Evolutionary conservation across 805 yeast genomes (phyloP), one percentile per base, ranked within the genome.

Genomic region (Yarrowia sp.): DNA sequence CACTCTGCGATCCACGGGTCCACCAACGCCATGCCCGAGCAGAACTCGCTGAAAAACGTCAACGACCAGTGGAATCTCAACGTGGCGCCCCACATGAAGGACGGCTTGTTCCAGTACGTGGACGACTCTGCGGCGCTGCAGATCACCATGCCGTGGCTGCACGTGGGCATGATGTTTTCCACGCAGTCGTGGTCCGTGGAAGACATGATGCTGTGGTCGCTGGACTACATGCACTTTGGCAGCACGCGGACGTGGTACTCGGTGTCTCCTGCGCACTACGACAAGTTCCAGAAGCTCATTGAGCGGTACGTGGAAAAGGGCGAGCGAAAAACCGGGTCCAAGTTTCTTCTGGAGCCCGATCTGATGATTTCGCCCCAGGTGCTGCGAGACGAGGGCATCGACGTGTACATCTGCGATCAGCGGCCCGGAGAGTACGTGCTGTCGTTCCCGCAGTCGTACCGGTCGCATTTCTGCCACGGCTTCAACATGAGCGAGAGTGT

Each of bases 161-260:
- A 91, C 72, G 84, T 91, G 30, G 97, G 97, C 0, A 90, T 93
- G 34, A 81, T 91, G 43, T 85, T 91, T 72, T 86, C 94, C 1
- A 90, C 96, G 0, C 90, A 91, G 74, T 89, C 96, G 74, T 92
- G 97, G 97, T 95, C 90, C 75, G 87, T 90, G 68, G 97, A 91
- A 72, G 97, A 92, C 75, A 96, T 90, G 75, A 90, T 88, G 74
- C 88, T 96, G 0, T 79, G 90, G 69, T 85, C 91, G 64, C 91
- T 95, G 7, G 90, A 90, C 74, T 91, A 91, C 74, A 91, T 92
- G 73, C 96, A 91, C 75, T 81, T 84, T 71, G 97, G 97, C 0
- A 86, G 87, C 19, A 85, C 91, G 1, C 90, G 90, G 74, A 87
- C 91, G 70, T 91, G 97, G 97, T 92, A 92, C 74, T 88, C 91